phyloP scores from a whole-genome alignment of 2,329 filamentous ascomycete genomes.

The Colletotrichum sp. region DNA sequence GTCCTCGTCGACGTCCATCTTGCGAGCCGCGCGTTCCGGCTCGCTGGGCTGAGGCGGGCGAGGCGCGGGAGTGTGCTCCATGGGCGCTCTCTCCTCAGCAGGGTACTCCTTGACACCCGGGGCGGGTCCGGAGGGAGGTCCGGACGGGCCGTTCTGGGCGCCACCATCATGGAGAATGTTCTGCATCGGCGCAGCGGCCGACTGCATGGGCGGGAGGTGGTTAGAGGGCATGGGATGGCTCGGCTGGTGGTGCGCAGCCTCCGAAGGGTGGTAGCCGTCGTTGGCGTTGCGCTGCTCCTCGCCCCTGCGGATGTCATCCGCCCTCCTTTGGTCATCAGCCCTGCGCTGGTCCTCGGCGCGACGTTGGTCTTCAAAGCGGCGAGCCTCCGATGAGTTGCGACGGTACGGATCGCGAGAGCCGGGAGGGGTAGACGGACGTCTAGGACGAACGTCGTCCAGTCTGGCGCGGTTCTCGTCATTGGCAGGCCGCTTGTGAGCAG shows the following conservation, averaged over 20 bases:
- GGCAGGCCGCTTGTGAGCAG: conserved; percentile 80
- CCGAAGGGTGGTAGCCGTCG: conserved; percentile 88
- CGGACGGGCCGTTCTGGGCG: conserved; percentile 23
- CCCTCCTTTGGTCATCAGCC: conserved; percentile 64
- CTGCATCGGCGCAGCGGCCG: conserved; percentile 61
- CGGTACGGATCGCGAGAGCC: conserved; percentile 68
- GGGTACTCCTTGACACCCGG: conserved; percentile 55
- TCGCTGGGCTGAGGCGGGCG: conserved; percentile 67
- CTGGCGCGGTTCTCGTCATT: conserved; percentile 88
- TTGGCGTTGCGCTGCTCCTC: conserved; percentile 73
- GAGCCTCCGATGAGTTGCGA: conserved; percentile 77
- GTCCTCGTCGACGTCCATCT: conserved; percentile 97
- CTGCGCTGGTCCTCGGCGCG: conserved; percentile 62
- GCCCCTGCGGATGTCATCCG: conserved; percentile 55
- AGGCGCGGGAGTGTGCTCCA: conserved; percentile 48
- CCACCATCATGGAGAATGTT: conserved; percentile 55
- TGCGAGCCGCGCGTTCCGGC: conserved; percentile 81
- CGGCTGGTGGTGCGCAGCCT: conserved; percentile 85
- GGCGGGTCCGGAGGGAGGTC: conserved; percentile 43
- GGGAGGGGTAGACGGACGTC: conserved; percentile 75
- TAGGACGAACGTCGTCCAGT: conserved; percentile 82
- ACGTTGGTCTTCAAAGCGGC: conserved; percentile 68
- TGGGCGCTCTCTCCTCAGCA: conserved; percentile 62
- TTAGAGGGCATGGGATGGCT: conserved; percentile 60
- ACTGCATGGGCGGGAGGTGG: conserved; percentile 69